These are phyloP conservation scores for Colletotrichum scovillei DNA, from an alignment of 2,329 filamentous ascomycete genomes.

Conservation along the genomic window DNA sequence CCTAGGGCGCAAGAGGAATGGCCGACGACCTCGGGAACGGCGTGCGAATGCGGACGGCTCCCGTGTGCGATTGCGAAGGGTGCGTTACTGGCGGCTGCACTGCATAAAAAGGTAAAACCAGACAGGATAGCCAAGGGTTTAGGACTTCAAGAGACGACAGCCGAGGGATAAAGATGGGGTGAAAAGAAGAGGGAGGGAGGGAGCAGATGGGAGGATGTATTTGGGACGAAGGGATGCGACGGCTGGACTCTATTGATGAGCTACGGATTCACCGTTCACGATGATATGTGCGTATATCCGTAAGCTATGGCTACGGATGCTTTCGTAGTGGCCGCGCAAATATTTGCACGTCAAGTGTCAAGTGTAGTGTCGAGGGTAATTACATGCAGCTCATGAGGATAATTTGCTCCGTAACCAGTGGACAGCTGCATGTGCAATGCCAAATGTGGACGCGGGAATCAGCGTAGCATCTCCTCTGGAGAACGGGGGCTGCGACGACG, in stretches of 20 bases:
- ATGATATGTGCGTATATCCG: too few relatives aligned
- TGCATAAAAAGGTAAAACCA: not conserved
- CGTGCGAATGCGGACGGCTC: slow-evolving; percentile 21
- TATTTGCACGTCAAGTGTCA: not conserved
- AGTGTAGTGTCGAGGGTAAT: not conserved
- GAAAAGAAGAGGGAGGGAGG: not conserved
- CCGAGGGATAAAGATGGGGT: slow-evolving; percentile 11
- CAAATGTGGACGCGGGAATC: not conserved
- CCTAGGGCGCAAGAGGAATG: slow-evolving; percentile 6
- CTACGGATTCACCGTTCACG: not conserved
- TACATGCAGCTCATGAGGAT: not conserved
- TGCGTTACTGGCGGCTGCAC: not conserved
- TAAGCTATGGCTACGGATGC: too few relatives aligned
- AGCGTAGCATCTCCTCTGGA: slow-evolving; percentile 12
- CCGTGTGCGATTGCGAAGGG: slow-evolving; percentile 13
- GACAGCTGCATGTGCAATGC: not conserved
- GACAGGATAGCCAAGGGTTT: not conserved
- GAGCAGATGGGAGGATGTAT: not conserved
- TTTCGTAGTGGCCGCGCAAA: not conserved
- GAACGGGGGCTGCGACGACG: not conserved
- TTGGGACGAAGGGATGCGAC: not conserved
- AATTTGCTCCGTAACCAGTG: slow-evolving; percentile 1
- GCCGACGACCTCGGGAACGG: slow-evolving; percentile 9
- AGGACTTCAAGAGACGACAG: not conserved
- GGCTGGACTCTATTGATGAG: not conserved